phyloP scores from a whole-genome alignment of 768 basidiomycete species.

The Pleurotus djamor region DNA sequence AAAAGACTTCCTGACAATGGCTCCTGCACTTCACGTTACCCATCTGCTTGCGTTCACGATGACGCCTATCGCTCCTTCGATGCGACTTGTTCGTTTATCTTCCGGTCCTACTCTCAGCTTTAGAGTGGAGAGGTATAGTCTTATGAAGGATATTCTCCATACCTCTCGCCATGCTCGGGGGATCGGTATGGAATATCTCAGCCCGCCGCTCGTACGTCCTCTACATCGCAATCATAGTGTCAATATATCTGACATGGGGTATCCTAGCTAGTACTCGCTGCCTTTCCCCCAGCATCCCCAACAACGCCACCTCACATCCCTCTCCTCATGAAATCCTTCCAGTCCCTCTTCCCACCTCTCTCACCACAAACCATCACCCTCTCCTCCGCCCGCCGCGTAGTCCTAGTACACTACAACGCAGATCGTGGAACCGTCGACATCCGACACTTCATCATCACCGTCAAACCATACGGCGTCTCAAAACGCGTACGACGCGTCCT shows the following conservation, averaged over 20 bases:
- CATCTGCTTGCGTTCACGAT: slow-evolving; percentile 92
- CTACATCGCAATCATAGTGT: slow-evolving; percentile 40
- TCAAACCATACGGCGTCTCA: slow-evolving; percentile 93
- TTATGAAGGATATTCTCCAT: slow-evolving; percentile 81
- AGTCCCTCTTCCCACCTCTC: slow-evolving; percentile 93
- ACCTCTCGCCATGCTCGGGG: slow-evolving; percentile 66
- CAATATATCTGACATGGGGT: not conserved
- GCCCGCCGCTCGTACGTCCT: slow-evolving; percentile 78
- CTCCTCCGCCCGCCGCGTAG: slow-evolving; percentile 90
- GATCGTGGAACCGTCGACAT: slow-evolving; percentile 86
- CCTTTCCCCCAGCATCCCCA: slow-evolving; percentile 74
- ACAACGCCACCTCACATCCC: slow-evolving; percentile 80
- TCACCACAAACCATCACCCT: slow-evolving; percentile 76
- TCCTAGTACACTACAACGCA: slow-evolving; percentile 89
- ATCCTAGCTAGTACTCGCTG: slow-evolving; percentile 85
- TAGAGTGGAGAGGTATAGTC: slow-evolving; percentile 87
- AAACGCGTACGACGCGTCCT: slow-evolving; percentile 87
- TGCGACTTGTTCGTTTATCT: slow-evolving; percentile 85
- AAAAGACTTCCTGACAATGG: slow-evolving; percentile 93
- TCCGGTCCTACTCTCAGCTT: slow-evolving; percentile 94
- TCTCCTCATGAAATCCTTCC: slow-evolving; percentile 94
- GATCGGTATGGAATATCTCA: slow-evolving; percentile 87
- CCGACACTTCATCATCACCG: slow-evolving; percentile 93
- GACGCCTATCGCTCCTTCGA: slow-evolving; percentile 79
- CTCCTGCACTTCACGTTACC: slow-evolving; percentile 85